Percentiles rank a stretch among this genome's conserved stretches.
Conservation (phyloP, 371 early-diverging fungal species). For the Mortierella sp. region DNA sequence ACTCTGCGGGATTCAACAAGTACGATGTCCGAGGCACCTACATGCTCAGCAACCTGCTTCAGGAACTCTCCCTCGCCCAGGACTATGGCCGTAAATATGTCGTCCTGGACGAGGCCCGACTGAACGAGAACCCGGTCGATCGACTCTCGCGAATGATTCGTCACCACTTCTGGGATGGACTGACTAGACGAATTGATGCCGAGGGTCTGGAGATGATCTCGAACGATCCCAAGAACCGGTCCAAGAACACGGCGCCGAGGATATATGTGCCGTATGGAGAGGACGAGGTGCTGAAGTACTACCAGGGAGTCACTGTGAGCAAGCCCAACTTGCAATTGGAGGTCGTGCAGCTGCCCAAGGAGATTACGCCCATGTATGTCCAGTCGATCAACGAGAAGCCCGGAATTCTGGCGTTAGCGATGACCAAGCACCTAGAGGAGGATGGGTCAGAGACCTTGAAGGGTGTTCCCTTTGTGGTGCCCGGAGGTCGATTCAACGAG, state of each 20-base stretch:
- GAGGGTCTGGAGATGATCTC: slow-evolving; percentile 92
- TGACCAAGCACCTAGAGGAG: slow-evolving; percentile 71
- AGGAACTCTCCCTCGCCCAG: slow-evolving; percentile 93
- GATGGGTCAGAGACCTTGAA: slow-evolving; percentile 67
- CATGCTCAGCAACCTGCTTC: slow-evolving; percentile 92
- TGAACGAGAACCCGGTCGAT: slow-evolving; percentile 95
- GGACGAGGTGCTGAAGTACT: slow-evolving; percentile 83
- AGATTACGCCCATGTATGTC: slow-evolving; percentile 92
- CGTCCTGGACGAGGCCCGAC: slow-evolving; percentile 86
- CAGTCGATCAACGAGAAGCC: slow-evolving; percentile 90
- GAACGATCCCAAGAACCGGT: slow-evolving; percentile 94
- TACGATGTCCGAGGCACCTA: slow-evolving; percentile 96
- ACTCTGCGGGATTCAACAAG: slow-evolving; percentile 87
- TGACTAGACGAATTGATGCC: slow-evolving; percentile 94
- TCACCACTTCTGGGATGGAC: slow-evolving; percentile 93
- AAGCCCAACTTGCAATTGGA: slow-evolving; percentile 84
- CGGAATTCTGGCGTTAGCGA: slow-evolving; percentile 91
- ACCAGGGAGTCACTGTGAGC: slow-evolving; percentile 71
- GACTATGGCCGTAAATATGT: slow-evolving; percentile 90
- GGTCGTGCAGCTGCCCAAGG: slow-evolving; percentile 86
- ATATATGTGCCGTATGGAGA: slow-evolving; percentile 94
- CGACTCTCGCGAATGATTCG: slow-evolving; percentile 92
- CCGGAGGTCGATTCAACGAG: slow-evolving; percentile 98
- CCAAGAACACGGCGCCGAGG: slow-evolving; percentile 81
- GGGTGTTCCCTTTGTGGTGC: slow-evolving; percentile 96